Evolutionary conservation across 2,329 filamentous ascomycete genomes (phyloP).

Genomic region (Venturia aucupariae): DNA sequence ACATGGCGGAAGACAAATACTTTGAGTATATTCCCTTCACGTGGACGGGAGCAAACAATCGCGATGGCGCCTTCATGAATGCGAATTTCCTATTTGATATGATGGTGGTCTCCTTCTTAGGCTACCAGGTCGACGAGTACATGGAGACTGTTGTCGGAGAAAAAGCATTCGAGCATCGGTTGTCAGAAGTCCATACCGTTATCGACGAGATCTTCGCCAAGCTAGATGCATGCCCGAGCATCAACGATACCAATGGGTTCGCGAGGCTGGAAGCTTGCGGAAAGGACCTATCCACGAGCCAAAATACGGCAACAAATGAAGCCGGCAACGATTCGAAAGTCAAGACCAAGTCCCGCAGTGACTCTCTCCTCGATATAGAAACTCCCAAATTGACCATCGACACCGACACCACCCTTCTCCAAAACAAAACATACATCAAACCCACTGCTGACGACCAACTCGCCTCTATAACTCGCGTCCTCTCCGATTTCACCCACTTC

Average conservation of each 20-base stretch:
- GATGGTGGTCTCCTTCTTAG: constrained; percentile 22
- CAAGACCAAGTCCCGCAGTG: background rate
- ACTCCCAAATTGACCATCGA: background rate
- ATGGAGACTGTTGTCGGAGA: constrained; percentile 20
- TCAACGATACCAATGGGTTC: background rate
- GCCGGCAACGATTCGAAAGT: background rate
- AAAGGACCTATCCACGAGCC: background rate
- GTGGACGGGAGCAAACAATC: constrained; percentile 20
- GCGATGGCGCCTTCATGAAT: background rate
- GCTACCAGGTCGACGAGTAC: constrained; percentile 24
- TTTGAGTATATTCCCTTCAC: constrained; percentile 22
- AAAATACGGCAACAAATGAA: background rate
- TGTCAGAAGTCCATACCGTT: background rate
- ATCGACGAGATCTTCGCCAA: background rate
- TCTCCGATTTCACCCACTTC: constrained; percentile 3
- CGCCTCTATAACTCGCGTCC: background rate
- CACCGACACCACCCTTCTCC: background rate
- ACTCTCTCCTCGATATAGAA: background rate
- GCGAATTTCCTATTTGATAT: constrained; percentile 21
- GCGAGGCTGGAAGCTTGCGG: background rate
- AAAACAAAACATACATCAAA: background rate
- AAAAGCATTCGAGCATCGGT: background rate
- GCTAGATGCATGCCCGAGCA: background rate
- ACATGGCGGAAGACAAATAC: constrained; percentile 19
- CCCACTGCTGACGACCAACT: background rate